Evolutionary conservation across 108 stramenopile genomes (phyloP), one percentile per base, ranked within the genome.

Genomic region (Cyclotella distinguenda): DNA sequence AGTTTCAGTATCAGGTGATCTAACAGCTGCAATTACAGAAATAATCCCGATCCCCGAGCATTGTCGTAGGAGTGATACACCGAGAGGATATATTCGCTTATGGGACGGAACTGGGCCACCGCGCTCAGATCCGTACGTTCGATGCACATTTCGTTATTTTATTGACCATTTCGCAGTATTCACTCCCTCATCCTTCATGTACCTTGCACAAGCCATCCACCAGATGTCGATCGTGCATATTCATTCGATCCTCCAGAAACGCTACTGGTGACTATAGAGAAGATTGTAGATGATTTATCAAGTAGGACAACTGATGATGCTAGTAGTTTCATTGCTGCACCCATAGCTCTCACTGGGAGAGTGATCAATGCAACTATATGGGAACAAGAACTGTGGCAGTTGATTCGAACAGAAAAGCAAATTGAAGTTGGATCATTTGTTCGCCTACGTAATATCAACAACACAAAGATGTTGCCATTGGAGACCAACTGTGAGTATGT

Each of bases 51-150:
- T 35, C 32, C 75, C 78, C 0, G 36, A 59, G 15, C 64, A 80
- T 32, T 54, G 74, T 26, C 63, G 72, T n/a, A 30, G 53, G 31
- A 34, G 77, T 19, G 70, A 73, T 35, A 72, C 75, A 22, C 56
- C 70, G 9, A 68, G 72, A 48, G 92, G 87, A 28, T 86, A 81
- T 44, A 68, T 94, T 54, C 81, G 93, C 27, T 70, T 94, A 19
- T 94, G 93, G 93, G 93, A 94, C 78, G 93, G 93, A 33, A 86
- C 93, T 7, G 93, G 93, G 34, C 60, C 67, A 21, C 64, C 89
- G 18, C 53, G 42, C n/a, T 85, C 86, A 22, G 93, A 91, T 70
- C 82, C 82, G 66, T 83, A 72, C 58, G 82, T 83, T 53, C 39
- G 27, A 23, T 10, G 35, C 1, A 11, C n/a, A 10, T 60, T 1